phyloP scores from a whole-genome alignment of 192 early-diverging fungal genomes.

The Umbelopsis sp. region DNA sequence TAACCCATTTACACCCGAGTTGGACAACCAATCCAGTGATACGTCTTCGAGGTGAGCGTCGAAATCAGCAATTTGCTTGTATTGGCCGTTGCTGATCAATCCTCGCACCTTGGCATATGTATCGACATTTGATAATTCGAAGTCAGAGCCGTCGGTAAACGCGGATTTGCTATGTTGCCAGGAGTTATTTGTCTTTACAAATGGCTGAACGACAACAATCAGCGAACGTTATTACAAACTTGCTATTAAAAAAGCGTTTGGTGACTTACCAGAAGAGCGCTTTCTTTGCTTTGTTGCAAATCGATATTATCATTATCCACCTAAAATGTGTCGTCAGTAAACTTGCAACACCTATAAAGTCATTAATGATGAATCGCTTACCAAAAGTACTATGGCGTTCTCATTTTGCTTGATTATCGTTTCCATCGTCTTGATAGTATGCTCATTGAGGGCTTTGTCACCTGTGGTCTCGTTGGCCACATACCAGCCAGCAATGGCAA shows the following conservation, averaged over 20 bases:
- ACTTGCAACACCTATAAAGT: not conserved
- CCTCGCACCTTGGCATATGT: constrained; percentile 38
- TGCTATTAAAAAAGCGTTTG: not conserved
- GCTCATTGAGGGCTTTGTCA: constrained; percentile 47
- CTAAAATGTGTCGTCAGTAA: not conserved
- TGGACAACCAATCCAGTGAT: constrained; percentile 61
- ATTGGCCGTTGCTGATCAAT: constrained; percentile 42
- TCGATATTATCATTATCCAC: constrained; percentile 18
- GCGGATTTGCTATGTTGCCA: constrained; percentile 50
- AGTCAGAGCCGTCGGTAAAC: constrained; percentile 33
- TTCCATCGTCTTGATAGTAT: constrained; percentile 54
- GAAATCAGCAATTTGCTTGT: constrained; percentile 62
- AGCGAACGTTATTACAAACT: not conserved
- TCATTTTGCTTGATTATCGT: constrained; percentile 48
- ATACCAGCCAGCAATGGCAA: constrained; percentile 67
- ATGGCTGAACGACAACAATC: constrained; percentile 41
- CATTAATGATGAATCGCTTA: constrained; percentile 27
- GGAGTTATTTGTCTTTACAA: constrained; percentile 52
- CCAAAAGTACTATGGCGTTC: constrained; percentile 60
- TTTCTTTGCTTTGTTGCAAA: constrained; percentile 24
- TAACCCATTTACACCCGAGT: not conserved
- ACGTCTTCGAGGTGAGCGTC: constrained; percentile 72
- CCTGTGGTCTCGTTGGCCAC: constrained; percentile 54
- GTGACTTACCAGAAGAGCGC: constrained; percentile 34
- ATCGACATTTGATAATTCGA: constrained; percentile 40